Evolutionary conservation across 139 green algal genomes (phyloP), one percentile per base, ranked within the genome.

Genomic region (Mychonastes homosphaera): DNA sequence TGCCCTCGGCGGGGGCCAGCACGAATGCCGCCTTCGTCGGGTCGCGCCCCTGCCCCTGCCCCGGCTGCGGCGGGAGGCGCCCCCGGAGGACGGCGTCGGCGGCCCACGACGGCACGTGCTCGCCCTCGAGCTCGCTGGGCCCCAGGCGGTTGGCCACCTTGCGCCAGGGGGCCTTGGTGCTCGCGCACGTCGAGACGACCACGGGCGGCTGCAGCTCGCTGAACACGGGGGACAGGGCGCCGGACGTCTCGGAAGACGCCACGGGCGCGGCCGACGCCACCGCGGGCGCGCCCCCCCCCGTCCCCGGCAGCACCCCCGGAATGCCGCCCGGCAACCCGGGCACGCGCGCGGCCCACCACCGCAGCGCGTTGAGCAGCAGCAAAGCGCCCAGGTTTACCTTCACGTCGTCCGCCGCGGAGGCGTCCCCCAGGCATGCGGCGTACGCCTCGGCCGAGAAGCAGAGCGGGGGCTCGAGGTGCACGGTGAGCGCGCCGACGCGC

Each of bases 21-120:
- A 84, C 65, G 69, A 95, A 95, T 19, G 86, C 80, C 39, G 72
- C 75, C 67, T 93, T 95, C n/a, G n/a, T n/a, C n/a, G n/a, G n/a
- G n/a, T n/a, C n/a, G 35, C 77, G 50, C 35, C 84, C 74, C 44
- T 84, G 45, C 59, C 66, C 36, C 38, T 55, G 3, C 35, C 84
- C 74, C 44, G 82, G 45, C 59, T 66, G 33, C 38, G 52, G 3
- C 72, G 79, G 47, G 56, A 63, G 7, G 53, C 53, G 35, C 58
- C 29, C 61, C 0, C 73, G 56, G 30, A 94, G 69, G 41, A 93
- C 75, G 32, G 76, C 81, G 26, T 91, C 82, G 2, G 48, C 67
- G 29, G 85, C 79, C 87, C 87, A 95, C 10, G 64, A 36, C 0
- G 86, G 85, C 23, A 88, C 38, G 26, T 77, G 50, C 18, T 64